Conservation (phyloP, 352 stramenopile genomes). For the Phytophthora pluvialis region DNA sequence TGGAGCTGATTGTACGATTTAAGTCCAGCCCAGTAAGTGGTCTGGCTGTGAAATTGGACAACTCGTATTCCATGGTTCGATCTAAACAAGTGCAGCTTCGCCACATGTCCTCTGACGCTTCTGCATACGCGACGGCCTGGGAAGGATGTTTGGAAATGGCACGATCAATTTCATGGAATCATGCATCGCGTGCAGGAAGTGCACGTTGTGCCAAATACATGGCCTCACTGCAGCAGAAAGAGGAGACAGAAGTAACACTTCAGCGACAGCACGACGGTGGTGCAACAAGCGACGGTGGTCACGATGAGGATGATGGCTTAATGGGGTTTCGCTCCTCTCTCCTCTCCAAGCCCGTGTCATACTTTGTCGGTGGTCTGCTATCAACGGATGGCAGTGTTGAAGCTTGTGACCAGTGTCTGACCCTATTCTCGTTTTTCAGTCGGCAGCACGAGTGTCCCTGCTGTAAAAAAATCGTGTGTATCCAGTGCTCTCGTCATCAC, state of each 20-base stretch:
- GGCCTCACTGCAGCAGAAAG: constrained; percentile 45
- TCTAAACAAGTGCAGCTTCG: constrained; percentile 65
- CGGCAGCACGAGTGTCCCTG: constrained; percentile 58
- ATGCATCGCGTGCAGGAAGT: constrained; percentile 42
- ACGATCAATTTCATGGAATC: constrained; percentile 81
- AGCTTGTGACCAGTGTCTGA: constrained; percentile 62
- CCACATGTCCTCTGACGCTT: constrained; percentile 19
- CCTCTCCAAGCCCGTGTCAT: constrained; percentile 72
- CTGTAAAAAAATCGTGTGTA: constrained; percentile 61
- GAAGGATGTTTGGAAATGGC: constrained; percentile 67
- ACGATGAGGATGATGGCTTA: constrained; percentile 43
- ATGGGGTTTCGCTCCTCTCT: constrained; percentile 60
- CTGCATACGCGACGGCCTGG: constrained; percentile 57
- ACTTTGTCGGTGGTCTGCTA: constrained; percentile 63
- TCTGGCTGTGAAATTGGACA: constrained; percentile 64
- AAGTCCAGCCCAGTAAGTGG: constrained; percentile 14
- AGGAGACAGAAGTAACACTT: constrained; percentile 51
- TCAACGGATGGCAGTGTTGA: constrained; percentile 41
- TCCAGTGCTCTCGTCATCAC: constrained; percentile 65
- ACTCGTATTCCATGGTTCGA: constrained; percentile 71
- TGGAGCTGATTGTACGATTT: constrained; percentile 53
- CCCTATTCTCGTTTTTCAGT: constrained; percentile 78
- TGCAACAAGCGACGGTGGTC: constrained; percentile 2
- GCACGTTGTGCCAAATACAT: constrained; percentile 53
- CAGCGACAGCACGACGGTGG: constrained; percentile 45